These are phyloP conservation scores for Evansstolkia leycettana DNA, from an alignment of 495 filamentous ascomycete genomes.

Conservation along the genomic window DNA sequence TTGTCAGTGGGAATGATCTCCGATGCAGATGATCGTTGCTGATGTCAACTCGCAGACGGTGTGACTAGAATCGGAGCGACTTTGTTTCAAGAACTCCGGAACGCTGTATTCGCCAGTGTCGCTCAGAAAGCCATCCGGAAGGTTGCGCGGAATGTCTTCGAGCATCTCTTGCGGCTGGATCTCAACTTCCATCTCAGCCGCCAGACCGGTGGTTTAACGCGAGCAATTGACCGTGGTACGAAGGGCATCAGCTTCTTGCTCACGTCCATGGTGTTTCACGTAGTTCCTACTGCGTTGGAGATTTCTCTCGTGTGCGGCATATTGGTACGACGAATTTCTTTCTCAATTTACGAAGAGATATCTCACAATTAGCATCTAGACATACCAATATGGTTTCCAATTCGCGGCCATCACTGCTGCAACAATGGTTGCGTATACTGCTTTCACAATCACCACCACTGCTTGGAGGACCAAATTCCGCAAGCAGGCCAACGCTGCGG, in stretches of 20 bases:
- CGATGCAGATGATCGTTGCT: constrained; percentile 1
- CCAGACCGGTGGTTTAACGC: constrained; percentile 86
- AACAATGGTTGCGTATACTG: constrained; percentile 89
- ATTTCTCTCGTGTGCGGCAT: constrained; percentile 94
- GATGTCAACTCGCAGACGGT: constrained; percentile 47
- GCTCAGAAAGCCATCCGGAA: constrained; percentile 90
- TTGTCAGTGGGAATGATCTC: constrained; percentile 31
- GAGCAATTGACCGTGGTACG: constrained; percentile 92
- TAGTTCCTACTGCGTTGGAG: constrained; percentile 86
- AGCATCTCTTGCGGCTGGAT: constrained; percentile 78
- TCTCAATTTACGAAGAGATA: not conserved
- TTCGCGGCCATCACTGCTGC: constrained; percentile 84
- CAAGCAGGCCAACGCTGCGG: constrained; percentile 86
- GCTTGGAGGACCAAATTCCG: constrained; percentile 96
- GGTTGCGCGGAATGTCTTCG: constrained; percentile 86
- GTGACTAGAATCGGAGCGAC: constrained; percentile 76
- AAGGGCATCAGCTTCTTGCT: constrained; percentile 96
- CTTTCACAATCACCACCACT: constrained; percentile 90
- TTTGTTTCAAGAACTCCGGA: constrained; percentile 80
- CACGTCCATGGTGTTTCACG: constrained; percentile 97
- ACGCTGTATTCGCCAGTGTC: constrained; percentile 93
- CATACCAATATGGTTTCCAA: constrained; percentile 83
- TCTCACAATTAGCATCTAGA: constrained; percentile 36
- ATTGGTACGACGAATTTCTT: constrained; percentile 30
- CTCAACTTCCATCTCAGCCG: constrained; percentile 87